Evolutionary conservation across 257 asterid genomes (phyloP).

Genomic region (Rehmannia glutinosa): DNA sequence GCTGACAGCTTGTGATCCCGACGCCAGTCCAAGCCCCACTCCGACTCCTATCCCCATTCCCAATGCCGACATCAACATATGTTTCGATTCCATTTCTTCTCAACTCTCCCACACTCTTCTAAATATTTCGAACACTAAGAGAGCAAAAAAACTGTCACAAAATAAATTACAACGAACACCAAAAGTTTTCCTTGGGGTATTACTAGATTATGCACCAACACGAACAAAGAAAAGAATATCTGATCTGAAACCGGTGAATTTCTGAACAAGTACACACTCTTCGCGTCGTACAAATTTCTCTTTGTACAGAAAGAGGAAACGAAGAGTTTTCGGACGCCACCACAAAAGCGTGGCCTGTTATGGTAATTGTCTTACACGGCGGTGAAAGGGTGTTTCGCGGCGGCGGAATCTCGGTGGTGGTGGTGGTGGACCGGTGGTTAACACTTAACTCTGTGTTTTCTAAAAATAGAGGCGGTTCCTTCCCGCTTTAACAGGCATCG

Average conservation of each 20-base stretch:
- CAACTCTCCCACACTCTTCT: background rate
- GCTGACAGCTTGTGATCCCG: conserved; percentile 56
- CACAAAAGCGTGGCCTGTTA: too few relatives aligned
- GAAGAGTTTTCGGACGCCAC: too few relatives aligned
- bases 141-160: background rate
- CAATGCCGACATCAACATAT: conserved; percentile 69
- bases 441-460: too few relatives aligned
- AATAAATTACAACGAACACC: too few relatives aligned
- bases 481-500: too few relatives aligned
- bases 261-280: background rate
- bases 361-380: background rate
- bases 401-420: too few relatives aligned
- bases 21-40: conserved; percentile 78
- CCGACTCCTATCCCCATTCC: conserved; percentile 83
- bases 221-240: too few relatives aligned
- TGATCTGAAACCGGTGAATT: background rate
- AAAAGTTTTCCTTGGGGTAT: too few relatives aligned
- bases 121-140: background rate
- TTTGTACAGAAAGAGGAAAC: background rate
- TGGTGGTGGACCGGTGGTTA: conserved; percentile 18
- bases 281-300: background rate
- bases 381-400: too few relatives aligned
- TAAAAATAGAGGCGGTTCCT: too few relatives aligned
- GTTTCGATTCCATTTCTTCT: conserved; percentile 67
- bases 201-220: too few relatives aligned